phyloP scores from a whole-genome alignment of 179 eudicot genomes.

The Drosera spatulata region DNA sequence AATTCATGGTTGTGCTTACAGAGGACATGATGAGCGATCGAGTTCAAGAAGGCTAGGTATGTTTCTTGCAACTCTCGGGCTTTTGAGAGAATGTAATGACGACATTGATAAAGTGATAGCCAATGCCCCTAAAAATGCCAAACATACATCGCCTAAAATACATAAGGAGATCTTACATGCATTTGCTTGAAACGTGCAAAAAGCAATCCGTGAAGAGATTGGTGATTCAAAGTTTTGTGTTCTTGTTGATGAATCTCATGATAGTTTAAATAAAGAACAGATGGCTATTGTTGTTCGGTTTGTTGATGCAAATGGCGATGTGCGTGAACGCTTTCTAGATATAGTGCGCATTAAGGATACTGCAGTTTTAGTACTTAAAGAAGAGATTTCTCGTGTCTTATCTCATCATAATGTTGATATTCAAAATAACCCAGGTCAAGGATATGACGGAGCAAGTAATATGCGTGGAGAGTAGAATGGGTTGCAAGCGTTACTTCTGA shows the following conservation, averaged over 20 bases:
- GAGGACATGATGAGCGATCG: slow-evolving; percentile 11
- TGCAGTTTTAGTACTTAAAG: background rate
- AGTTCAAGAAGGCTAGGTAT: slow-evolving; percentile 4
- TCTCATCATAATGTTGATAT: background rate
- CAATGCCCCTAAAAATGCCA: slow-evolving; percentile 1
- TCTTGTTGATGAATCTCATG: background rate
- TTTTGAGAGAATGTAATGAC: background rate
- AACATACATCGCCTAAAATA: background rate
- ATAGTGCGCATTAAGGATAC: slow-evolving; percentile 3
- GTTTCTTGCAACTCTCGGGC: slow-evolving; percentile 4
- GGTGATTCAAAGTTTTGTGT: no score
- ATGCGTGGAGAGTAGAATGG: slow-evolving; percentile 1
- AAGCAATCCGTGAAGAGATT: no score
- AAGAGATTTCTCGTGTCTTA: background rate
- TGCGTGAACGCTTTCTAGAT: slow-evolving; percentile 2
- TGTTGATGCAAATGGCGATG: background rate
- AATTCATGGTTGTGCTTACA: slow-evolving; percentile 4
- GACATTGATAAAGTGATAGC: background rate
- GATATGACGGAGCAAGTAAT: slow-evolving; percentile 5
- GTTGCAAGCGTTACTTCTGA: background rate
- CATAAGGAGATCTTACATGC: slow-evolving; percentile 4
- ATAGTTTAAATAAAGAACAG: background rate
- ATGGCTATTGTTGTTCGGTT: background rate
- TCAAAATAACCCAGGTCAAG: background rate
- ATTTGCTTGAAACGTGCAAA: slow-evolving; percentile 1